Evolutionary conservation across 176 grass and related monocot genomes (phyloP).

Genomic region (Miscanthus lutarioriparius): DNA sequence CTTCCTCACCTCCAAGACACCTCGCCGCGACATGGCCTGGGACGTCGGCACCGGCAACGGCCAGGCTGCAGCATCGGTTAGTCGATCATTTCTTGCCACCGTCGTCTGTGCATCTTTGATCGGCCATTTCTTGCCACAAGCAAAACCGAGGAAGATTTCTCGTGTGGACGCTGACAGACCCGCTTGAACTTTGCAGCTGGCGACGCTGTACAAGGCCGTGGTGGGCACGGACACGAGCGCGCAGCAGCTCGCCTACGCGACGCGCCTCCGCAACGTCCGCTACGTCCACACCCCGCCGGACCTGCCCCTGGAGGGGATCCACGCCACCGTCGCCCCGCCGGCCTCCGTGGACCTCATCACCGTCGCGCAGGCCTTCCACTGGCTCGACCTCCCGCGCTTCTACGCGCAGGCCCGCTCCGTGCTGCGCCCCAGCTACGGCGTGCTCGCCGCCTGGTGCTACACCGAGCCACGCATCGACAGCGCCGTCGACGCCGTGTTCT

Average conservation of each 20-base stretch:
- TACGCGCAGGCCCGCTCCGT: slow-evolving; percentile 55
- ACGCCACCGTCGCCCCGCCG: slow-evolving; percentile 44
- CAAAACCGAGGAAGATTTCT: neutral
- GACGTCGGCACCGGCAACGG: slow-evolving; percentile 96
- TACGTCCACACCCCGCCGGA: slow-evolving; percentile 59
- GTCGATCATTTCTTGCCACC: neutral
- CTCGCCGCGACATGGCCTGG: slow-evolving; percentile 61
- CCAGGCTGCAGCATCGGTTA: slow-evolving; percentile 65
- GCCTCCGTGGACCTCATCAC: slow-evolving; percentile 66
- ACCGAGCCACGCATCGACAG: slow-evolving; percentile 56
- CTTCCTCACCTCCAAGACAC: slow-evolving; percentile 72
- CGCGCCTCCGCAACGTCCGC: slow-evolving; percentile 46
- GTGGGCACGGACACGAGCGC: slow-evolving; percentile 87
- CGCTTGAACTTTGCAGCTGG: slow-evolving; percentile 39
- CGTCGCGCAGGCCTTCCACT: slow-evolving; percentile 89
- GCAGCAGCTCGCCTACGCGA: slow-evolving; percentile 65
- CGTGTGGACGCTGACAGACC: neutral
- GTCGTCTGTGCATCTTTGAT: too few relatives aligned
- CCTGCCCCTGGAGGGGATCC: slow-evolving; percentile 34
- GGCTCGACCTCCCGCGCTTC: slow-evolving; percentile 76
- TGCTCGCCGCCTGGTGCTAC: slow-evolving; percentile 93
- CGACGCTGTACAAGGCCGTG: slow-evolving; percentile 58
- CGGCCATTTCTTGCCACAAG: too few relatives aligned
- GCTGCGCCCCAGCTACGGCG: slow-evolving; percentile 44
- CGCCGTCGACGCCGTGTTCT: slow-evolving; percentile 63